Conservation (phyloP, 495 filamentous ascomycete species). For the Neurospora sp. region DNA sequence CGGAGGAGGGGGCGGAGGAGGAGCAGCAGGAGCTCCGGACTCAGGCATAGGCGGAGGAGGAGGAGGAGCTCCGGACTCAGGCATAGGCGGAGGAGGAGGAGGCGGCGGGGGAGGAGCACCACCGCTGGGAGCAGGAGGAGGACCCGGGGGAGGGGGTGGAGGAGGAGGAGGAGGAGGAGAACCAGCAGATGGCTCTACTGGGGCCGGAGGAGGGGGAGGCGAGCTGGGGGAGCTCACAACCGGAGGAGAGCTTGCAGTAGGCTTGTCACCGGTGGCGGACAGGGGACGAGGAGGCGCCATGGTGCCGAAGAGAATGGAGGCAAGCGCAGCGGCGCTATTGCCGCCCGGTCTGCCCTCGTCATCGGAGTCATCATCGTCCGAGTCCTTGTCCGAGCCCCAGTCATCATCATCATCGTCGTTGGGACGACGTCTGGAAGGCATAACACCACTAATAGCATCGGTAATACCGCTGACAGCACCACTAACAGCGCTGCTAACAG, state of each 20-base stretch:
- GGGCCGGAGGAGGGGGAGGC: slow-evolving; percentile 25
- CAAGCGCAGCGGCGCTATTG: slow-evolving; percentile 78
- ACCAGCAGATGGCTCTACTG: neutral
- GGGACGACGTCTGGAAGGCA: slow-evolving; percentile 22
- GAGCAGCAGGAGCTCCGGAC: slow-evolving; percentile 16
- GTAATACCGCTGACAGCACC: neutral
- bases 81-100: slow-evolving; percentile 35
- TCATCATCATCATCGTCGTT: slow-evolving; percentile 55
- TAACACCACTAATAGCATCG: slow-evolving; percentile 8
- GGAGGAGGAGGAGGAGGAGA: slow-evolving; percentile 27
- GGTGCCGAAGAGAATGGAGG: slow-evolving; percentile 88
- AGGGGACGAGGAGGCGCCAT: slow-evolving; percentile 91
- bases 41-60: slow-evolving; percentile 35
- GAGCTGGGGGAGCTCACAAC: slow-evolving; percentile 27
- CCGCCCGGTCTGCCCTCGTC: slow-evolving; percentile 65
- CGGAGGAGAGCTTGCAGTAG: slow-evolving; percentile 35
- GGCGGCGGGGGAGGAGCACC: slow-evolving; percentile 37
- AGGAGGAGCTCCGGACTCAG: slow-evolving; percentile 31
- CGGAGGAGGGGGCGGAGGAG: slow-evolving; percentile 29
- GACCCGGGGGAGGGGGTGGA: slow-evolving; percentile 35
- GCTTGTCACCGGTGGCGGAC: slow-evolving; percentile 67
- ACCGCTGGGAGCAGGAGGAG: slow-evolving; percentile 34
- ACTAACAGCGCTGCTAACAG: slow-evolving; percentile 1
- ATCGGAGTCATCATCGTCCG: slow-evolving; percentile 55
- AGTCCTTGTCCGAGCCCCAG: slow-evolving; percentile 79